Evolutionary conservation across 208 protist species (phyloP), one percentile per base, ranked within the genome.

Genomic region (Leishmania braziliensis): DNA sequence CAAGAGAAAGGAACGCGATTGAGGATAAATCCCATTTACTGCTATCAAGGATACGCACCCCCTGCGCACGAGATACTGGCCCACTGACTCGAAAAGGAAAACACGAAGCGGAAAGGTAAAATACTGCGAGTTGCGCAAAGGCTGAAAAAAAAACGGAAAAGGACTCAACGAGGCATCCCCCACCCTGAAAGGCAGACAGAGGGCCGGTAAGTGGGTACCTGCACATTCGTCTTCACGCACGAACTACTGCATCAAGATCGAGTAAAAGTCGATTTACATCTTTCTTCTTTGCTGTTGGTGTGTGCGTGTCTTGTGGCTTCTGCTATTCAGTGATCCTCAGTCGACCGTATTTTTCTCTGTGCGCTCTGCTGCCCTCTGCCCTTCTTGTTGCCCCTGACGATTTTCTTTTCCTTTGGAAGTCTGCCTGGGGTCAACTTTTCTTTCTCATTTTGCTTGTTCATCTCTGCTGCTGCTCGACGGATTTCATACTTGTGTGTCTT

Each of bases 1-100:
- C n/a, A 72, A 72, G 39, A 23, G 29, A 72, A 80, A n/a, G 69
- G 23, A 71, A 72, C 6, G n/a, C 5, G 18, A 20, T 56, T 71
- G 46, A 46, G 33, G 62, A n/a, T 18, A 51, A 68, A 36, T 54
- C 33, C 60, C 36, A 48, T 39, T 50, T 48, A 39, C n/a, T 29
- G n/a, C 60, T 29, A 71, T 71, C 18, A 33, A 71, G 29, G 54
- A 26, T 16, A n/a, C 54, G 54, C 54, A 58, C 54, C 18, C 54
- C 54, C 54, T 8, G 54, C 12, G 54, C 54, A 58, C 18, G 54
- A 16, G 54, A 58, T 58, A 5, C 20, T n/a, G 54, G 54, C 20
- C 54, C 20, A 46, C 43, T 46, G 4, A 46, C 43, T 46, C 43
- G 4, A 46, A 58, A 58, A 20, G 26, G 18, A 26, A 39, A 29